phyloP scores from a whole-genome alignment of 352 stramenopile genomes.

The Globisporangium paroecandrum region DNA sequence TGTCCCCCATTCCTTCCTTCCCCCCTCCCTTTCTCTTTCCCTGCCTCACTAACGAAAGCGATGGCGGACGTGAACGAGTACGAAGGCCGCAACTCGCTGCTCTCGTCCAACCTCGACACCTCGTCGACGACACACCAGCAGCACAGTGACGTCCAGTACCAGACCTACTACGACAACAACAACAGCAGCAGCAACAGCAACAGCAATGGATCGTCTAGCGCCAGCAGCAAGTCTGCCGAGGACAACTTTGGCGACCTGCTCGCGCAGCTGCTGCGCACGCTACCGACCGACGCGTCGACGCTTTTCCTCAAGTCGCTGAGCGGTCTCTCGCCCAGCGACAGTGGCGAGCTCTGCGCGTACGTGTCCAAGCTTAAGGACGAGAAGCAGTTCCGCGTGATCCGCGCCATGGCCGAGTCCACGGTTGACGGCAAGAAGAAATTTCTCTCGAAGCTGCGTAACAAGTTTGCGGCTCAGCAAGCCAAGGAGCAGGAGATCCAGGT shows the following conservation, averaged over 20 bases:
- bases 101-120: conserved; percentile 9
- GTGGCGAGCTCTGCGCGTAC: conserved; percentile 73
- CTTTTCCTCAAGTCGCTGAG: conserved; percentile 78
- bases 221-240: background rate
- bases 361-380: conserved; percentile 67
- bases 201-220: background rate
- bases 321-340: conserved; percentile 65
- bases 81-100: conserved; percentile 15
- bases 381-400: conserved; percentile 86
- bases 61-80: conserved; percentile 14
- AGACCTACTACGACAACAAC: background rate
- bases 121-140: background rate
- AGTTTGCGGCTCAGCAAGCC: conserved; percentile 63
- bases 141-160: background rate
- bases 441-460: conserved; percentile 59
- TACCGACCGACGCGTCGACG: conserved; percentile 64
- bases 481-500: conserved; percentile 49
- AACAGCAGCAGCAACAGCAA: background rate
- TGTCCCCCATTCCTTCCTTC: background rate
- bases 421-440: conserved; percentile 82
- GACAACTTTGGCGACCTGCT: conserved; percentile 69
- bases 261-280: conserved; percentile 64
- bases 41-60: background rate
- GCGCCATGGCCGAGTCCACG: conserved; percentile 76
- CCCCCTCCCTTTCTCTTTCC: background rate